Evolutionary conservation across 306 rosid genomes (phyloP).

Genomic region (Rosa persica): DNA sequence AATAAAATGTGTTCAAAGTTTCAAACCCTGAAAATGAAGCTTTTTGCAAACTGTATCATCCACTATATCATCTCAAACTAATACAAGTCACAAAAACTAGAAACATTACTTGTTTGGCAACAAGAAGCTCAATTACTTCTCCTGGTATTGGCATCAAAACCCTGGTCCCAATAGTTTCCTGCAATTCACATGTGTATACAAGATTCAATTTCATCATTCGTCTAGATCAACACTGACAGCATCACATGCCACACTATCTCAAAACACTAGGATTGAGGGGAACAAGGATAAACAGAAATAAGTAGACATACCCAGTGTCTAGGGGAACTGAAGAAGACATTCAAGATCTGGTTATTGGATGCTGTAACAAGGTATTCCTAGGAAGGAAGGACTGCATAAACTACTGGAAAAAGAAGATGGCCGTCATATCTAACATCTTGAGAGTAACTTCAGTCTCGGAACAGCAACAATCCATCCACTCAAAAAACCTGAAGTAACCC

Average conservation of each 20-base stretch:
- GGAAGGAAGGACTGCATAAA: slow-evolving; percentile 45
- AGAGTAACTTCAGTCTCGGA: slow-evolving; percentile 52
- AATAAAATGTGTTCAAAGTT: fast-evolving
- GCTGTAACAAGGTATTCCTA: slow-evolving; percentile 59
- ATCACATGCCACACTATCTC: neutral
- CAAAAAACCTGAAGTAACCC: slow-evolving; percentile 48
- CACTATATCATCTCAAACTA: neutral
- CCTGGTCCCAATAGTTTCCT: slow-evolving; percentile 69
- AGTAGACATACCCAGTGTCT: slow-evolving; percentile 51
- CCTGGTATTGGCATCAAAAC: slow-evolving; percentile 71
- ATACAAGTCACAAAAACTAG: neutral
- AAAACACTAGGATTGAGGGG: neutral
- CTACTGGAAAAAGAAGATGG: slow-evolving; percentile 45
- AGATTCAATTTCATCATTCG: too few relatives aligned
- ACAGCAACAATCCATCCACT: slow-evolving; percentile 75
- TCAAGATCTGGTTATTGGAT: slow-evolving; percentile 56
- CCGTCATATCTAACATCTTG: slow-evolving; percentile 47
- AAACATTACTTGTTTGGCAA: slow-evolving; percentile 53
- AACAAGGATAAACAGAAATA: neutral
- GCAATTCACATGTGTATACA: neutral
- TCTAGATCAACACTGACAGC: neutral
- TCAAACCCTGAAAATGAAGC: too few relatives aligned
- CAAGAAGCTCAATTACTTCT: slow-evolving; percentile 68
- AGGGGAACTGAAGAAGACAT: slow-evolving; percentile 52
- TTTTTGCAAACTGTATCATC: too few relatives aligned